Percentiles rank a stretch among this genome's conserved stretches.
Conservation (phyloP, 768 basidiomycete genomes). For the Collybia sordida region DNA sequence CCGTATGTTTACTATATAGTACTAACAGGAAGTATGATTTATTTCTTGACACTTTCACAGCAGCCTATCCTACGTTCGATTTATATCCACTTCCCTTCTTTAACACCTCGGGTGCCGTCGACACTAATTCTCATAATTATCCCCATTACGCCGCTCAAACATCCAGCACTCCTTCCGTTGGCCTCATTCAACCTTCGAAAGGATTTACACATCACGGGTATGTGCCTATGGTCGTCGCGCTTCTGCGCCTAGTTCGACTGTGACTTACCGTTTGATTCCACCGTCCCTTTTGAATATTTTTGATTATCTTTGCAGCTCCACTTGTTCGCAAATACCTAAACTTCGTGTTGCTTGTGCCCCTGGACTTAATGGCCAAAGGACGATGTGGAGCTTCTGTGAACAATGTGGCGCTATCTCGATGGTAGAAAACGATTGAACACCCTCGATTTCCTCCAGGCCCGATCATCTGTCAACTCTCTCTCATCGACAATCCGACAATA, state of each 20-base stretch:
- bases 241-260: constrained; percentile 7
- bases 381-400: constrained; percentile 90
- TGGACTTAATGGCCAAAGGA: constrained; percentile 65
- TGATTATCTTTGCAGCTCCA: constrained; percentile 40
- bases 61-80: constrained; percentile 62
- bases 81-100: constrained; percentile 57
- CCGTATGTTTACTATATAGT: constrained; percentile 36
- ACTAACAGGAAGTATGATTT: constrained; percentile 1
- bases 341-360: constrained; percentile 77
- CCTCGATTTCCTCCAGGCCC: background rate
- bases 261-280: background rate
- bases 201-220: constrained; percentile 74
- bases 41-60: constrained; percentile 18
- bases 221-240: constrained; percentile 16
- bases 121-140: constrained; percentile 46
- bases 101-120: constrained; percentile 44
- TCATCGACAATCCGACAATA: no score
- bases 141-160: constrained; percentile 41
- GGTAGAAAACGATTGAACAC: constrained; percentile 68
- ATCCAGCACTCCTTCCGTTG: constrained; percentile 45
- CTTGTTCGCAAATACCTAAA: constrained; percentile 81
- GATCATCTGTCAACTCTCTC: background rate
- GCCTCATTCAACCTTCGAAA: constrained; percentile 67
- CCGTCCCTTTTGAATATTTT: constrained; percentile 4
- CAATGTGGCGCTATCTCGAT: constrained; percentile 88